Conservation (phyloP, 2,329 filamentous ascomycete species). For the Pseudogymnoascus pannorum region DNA sequence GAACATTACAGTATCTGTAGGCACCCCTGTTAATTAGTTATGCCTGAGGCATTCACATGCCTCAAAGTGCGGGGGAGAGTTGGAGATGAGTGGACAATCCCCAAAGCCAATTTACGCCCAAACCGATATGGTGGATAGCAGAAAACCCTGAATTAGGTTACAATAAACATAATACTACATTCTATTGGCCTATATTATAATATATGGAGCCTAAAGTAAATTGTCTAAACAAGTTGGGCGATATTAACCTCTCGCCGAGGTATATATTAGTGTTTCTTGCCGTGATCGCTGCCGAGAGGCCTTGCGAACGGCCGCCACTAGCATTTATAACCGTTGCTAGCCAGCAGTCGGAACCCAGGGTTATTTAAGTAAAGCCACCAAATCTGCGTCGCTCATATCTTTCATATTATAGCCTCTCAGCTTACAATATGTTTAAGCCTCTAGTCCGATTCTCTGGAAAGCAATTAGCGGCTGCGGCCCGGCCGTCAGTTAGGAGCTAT, state of each 20-base stretch:
- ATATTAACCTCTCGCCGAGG: neutral
- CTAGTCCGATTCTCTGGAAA: slow-evolving; percentile 20
- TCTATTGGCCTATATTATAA: neutral
- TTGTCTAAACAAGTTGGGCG: neutral
- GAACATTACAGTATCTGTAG: neutral
- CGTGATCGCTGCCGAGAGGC: neutral
- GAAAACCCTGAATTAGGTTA: neutral
- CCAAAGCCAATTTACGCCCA: neutral
- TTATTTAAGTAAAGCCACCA: neutral
- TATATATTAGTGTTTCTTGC: slow-evolving; percentile 1
- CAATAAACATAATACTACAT: neutral
- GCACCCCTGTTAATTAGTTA: slow-evolving; percentile 4
- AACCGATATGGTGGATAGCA: neutral
- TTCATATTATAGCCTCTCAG: neutral
- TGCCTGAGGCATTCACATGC: neutral
- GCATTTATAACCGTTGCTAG: neutral
- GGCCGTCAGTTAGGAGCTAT: slow-evolving; percentile 17
- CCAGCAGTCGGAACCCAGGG: neutral
- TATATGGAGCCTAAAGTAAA: too few relatives aligned
- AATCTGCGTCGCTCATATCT: neutral
- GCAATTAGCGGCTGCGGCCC: slow-evolving; percentile 20
- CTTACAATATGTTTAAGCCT: slow-evolving; percentile 25
- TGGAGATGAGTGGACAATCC: neutral
- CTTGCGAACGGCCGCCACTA: neutral
- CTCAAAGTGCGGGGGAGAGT: neutral